Base-by-base conservation (phyloP, 2,329 filamentous ascomycete species). In the Colletotrichum sp. region DNA sequence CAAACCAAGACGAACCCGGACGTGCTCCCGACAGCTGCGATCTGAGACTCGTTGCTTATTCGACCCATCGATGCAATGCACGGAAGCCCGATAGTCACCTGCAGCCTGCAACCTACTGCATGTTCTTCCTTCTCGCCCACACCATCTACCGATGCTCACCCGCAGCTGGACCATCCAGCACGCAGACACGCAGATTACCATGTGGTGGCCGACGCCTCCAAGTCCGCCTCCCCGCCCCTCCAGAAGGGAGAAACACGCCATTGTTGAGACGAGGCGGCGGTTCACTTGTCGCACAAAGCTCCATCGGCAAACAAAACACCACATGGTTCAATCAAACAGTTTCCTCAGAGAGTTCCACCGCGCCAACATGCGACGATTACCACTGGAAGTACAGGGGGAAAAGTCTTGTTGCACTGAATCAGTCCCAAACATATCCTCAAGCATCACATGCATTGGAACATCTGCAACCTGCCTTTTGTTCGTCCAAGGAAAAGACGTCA, bases 301-400 rank as follows among this genome's bases (percentile, higher is more conserved):
- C 68, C 34, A 64, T 67, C 66, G 52, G 34, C 52, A 71, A 75
- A 52, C 72, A 72, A 70, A 52, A 64, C 65, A 68, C 65, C 68
- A 60, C 49, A 62, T 52, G 68, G 59, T 64, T 74, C 72, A 64
- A 70, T 63, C 44, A 44, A 74, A 71, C 28, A 39, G 24, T 34
- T 34, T 34, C 62, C 24, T 59, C 32, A 4, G 32, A 32, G 26
- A 8, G 34, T 49, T 57, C n/a, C 36, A 39, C 68, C 18, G 34
- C 55, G 28, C 36, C 28, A 24, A 65, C 36, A 16, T 62, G 68
- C 49, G 59, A 75, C 68, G 24, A 52, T 30, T 55, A 28, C 62
- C 36, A 30, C 34, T 36, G 24, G 60, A 34, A 44, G 36, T 26
- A 30, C 72, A 57, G 34, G 18, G 28, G 8, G 49, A 30, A 34